phyloP scores from a whole-genome alignment of 371 early-diverging fungal species.

The Mucor circinelloides region DNA sequence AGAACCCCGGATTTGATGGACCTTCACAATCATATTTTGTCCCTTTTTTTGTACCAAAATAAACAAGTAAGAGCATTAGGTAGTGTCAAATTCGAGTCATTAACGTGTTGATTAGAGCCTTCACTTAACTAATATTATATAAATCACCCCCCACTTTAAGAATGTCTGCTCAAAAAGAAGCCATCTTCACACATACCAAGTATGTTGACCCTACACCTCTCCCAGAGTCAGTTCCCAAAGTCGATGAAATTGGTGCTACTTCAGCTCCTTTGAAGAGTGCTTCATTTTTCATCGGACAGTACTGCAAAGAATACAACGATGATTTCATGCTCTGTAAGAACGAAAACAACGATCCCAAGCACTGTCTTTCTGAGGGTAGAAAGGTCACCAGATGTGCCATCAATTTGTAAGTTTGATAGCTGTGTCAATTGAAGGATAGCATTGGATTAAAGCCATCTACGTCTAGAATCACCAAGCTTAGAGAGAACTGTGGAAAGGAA shows the following conservation, averaged over 20 bases:
- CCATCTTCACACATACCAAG: conserved; percentile 40
- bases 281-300: conserved; percentile 85
- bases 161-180: conserved; percentile 42
- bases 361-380: conserved; percentile 92
- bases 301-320: conserved; percentile 92
- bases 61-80: conserved; percentile 7
- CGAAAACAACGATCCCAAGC: conserved; percentile 86
- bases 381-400: conserved; percentile 95
- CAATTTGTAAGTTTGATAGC: conserved; percentile 67
- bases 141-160: conserved; percentile 9
- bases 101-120: background rate
- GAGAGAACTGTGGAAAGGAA: conserved; percentile 87
- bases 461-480: conserved; percentile 79
- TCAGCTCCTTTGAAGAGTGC: conserved; percentile 94
- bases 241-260: conserved; percentile 90
- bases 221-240: conserved; percentile 68
- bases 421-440: background rate
- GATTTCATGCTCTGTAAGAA: conserved; percentile 97
- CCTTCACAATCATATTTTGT: background rate
- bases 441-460: background rate
- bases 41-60: conserved; percentile 3
- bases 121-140: background rate
- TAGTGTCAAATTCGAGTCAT: background rate
- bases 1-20: conserved; percentile 6
- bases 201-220: conserved; percentile 79